Percentiles rank a stretch among this genome's conserved stretches.
These are phyloP conservation scores for Dentipellis fragilis DNA, from an alignment of 768 basidiomycete species.

Conservation along the genomic window DNA sequence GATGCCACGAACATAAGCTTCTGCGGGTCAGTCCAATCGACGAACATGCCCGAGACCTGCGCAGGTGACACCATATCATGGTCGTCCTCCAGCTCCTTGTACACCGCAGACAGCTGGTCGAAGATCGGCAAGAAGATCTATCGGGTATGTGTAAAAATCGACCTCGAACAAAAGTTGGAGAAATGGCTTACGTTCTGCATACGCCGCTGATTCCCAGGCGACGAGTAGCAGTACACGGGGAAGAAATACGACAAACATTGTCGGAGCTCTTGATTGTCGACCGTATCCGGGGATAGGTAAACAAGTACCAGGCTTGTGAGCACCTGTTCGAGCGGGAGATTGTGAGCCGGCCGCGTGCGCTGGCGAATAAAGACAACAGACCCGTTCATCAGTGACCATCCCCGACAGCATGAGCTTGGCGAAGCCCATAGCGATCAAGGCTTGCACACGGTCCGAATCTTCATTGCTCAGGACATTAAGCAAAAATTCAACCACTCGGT, in stretches of 20 bases:
- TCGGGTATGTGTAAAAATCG: background rate
- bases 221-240: constrained; percentile 80
- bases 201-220: constrained; percentile 56
- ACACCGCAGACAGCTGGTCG: constrained; percentile 44
- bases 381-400: constrained; percentile 62
- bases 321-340: constrained; percentile 23
- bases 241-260: constrained; percentile 86
- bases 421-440: constrained; percentile 66
- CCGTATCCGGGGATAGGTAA: constrained; percentile 76
- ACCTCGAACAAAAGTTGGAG: background rate
- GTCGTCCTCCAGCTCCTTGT: constrained; percentile 59
- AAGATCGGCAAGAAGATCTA: constrained; percentile 69
- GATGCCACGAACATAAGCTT: constrained; percentile 45
- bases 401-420: constrained; percentile 80
- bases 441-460: constrained; percentile 55
- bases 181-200: constrained; percentile 51
- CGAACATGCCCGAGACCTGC: constrained; percentile 69
- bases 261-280: constrained; percentile 70
- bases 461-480: constrained; percentile 41
- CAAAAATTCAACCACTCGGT: constrained; percentile 61
- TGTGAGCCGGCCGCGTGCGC: background rate
- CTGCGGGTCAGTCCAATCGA: constrained; percentile 83
- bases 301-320: constrained; percentile 39
- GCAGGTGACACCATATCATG: constrained; percentile 64
- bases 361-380: constrained; percentile 23